phyloP scores from a whole-genome alignment of 2,329 filamentous ascomycete species.

The Helicocarpus griseus region DNA sequence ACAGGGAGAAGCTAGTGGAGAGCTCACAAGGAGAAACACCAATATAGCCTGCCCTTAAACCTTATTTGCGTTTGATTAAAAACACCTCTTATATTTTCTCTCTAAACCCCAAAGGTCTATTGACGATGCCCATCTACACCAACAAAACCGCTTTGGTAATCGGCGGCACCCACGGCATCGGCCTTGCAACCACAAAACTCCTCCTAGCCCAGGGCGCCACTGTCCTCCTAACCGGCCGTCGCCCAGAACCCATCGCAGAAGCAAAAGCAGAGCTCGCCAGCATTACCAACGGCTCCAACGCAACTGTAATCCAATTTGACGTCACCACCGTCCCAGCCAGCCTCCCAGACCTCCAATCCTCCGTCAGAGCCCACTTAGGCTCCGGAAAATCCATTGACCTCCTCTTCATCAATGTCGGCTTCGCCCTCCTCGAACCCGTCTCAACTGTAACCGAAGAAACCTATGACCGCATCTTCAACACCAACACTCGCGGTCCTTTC shows the following conservation, averaged over 20 bases:
- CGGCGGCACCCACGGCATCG: conserved; percentile 34
- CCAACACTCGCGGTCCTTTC: conserved; percentile 10
- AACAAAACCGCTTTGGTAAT: conserved; percentile 33
- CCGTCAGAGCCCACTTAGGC: conserved; percentile 3
- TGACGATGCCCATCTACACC: conserved; percentile 1
- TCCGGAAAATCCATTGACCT: conserved; percentile 6
- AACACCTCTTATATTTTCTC: too few relatives aligned
- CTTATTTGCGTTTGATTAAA: too few relatives aligned
- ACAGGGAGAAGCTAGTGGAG: neutral
- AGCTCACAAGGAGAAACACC: neutral
- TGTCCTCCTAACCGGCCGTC: conserved; percentile 28
- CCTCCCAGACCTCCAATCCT: conserved; percentile 1
- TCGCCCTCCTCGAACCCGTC: conserved; percentile 2
- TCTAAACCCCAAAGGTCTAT: too few relatives aligned
- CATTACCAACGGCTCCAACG: neutral
- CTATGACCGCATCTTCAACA: conserved; percentile 10
- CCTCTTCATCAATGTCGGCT: conserved; percentile 10
- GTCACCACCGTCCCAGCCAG: conserved; percentile 5
- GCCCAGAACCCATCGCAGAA: conserved; percentile 6
- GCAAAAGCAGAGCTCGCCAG: conserved; percentile 6
- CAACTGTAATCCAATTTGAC: conserved; percentile 9
- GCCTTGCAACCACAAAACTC: conserved; percentile 28
- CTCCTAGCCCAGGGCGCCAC: conserved; percentile 31
- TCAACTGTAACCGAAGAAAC: conserved; percentile 3
- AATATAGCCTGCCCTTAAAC: neutral